Conservation (phyloP, 208 protist species). For the Leptomonas pyrrhocoris region DNA sequence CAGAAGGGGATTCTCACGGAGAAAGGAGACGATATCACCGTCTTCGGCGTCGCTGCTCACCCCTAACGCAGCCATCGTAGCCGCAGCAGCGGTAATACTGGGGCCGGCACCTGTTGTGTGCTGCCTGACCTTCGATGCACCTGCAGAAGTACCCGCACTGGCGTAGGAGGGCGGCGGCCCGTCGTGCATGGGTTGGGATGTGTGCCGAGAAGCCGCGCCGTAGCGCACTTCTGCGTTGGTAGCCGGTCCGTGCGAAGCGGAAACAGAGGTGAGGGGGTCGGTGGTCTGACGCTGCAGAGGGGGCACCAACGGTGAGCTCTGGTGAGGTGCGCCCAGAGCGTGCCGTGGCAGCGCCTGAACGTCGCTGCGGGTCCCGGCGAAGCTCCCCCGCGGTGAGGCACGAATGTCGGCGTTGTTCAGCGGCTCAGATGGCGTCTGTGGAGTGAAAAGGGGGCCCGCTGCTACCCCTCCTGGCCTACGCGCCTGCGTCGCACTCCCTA, state of each 20-base stretch:
- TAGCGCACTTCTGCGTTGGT: not conserved
- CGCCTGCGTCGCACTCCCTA: too few species aligned
- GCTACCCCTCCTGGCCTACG: too few species aligned
- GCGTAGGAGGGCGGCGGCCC: too few species aligned
- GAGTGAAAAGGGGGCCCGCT: too few species aligned
- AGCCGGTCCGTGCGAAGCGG: not conserved
- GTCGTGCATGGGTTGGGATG: too few species aligned
- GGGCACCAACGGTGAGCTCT: not conserved
- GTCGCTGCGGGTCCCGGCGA: not conserved
- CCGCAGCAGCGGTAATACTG: not conserved
- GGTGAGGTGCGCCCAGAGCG: not conserved
- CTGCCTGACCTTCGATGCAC: not conserved
- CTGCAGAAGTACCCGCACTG: not conserved
- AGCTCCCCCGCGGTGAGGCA: not conserved
- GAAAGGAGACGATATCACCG: conserved; percentile 14
- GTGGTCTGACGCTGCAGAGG: not conserved
- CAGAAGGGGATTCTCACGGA: conserved; percentile 18
- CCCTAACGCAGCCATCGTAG: conserved; percentile 6
- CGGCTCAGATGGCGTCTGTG: too few species aligned
- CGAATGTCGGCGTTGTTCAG: too few species aligned
- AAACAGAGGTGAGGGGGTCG: not conserved
- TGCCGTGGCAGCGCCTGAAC: not conserved
- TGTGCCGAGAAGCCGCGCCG: not conserved
- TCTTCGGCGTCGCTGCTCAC: conserved; percentile 10
- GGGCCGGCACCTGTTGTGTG: not conserved